A percentile compares a stretch with the other conserved stretches of the same genome.
These are phyloP conservation scores for Penicillium cinerascens DNA, from an alignment of 495 filamentous ascomycete genomes.

Conservation along the genomic window DNA sequence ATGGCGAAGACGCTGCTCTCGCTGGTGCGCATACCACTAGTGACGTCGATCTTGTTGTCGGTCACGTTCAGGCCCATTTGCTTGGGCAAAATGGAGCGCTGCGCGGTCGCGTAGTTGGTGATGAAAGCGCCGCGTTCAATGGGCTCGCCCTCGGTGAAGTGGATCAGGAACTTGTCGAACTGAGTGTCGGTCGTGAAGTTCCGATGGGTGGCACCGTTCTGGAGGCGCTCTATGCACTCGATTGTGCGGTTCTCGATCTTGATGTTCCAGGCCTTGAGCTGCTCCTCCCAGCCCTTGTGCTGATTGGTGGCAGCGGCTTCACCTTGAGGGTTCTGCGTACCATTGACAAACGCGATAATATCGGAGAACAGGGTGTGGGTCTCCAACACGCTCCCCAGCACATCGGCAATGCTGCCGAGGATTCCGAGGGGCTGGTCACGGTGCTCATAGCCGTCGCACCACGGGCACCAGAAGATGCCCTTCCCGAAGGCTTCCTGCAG, in stretches of 20 bases:
- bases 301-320: conserved; percentile 35
- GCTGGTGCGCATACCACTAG: conserved; percentile 41
- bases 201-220: conserved; percentile 34
- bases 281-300: conserved; percentile 43
- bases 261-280: conserved; percentile 47
- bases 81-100: conserved; percentile 34
- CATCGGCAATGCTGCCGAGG: conserved; percentile 41
- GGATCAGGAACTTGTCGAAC: conserved; percentile 50
- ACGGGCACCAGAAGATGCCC: conserved; percentile 60
- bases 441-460: conserved; percentile 61
- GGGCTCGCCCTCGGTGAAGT: conserved; percentile 45
- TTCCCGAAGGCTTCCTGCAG: conserved; percentile 50
- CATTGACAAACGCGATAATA: conserved; percentile 52
- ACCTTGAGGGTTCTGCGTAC: conserved; percentile 43
- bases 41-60: conserved; percentile 34
- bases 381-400: conserved; percentile 43
- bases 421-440: conserved; percentile 53
- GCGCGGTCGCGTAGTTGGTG: conserved; percentile 45
- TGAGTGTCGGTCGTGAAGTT: conserved; percentile 33
- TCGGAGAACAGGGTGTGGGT: conserved; percentile 44
- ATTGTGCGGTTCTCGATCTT: conserved; percentile 54
- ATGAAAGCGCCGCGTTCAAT: conserved; percentile 49
- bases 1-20: conserved; percentile 51
- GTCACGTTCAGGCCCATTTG: conserved; percentile 42
- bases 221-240: conserved; percentile 40